Percentiles rank a stretch among this genome's conserved stretches.
Conservation (phyloP, 2,329 filamentous ascomycete species). For the Exophiala mesophila region DNA sequence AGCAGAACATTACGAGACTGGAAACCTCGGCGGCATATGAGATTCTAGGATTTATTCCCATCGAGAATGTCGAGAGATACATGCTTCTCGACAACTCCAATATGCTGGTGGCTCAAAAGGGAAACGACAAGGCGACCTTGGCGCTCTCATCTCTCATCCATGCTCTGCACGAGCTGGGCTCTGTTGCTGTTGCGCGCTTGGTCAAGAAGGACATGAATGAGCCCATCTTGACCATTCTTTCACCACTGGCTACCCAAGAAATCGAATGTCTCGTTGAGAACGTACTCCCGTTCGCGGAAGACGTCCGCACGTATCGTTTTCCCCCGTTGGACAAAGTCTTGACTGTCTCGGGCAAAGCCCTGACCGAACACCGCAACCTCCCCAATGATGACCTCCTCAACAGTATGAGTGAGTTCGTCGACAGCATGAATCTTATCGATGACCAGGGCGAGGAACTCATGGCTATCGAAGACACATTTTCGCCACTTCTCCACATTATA, state of each 20-base stretch:
- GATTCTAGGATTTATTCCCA: conserved; percentile 80
- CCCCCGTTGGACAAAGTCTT: conserved; percentile 82
- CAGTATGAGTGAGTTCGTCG: conserved; percentile 87
- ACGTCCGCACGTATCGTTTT: conserved; percentile 84
- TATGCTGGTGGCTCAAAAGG: conserved; percentile 69
- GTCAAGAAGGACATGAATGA: conserved; percentile 79
- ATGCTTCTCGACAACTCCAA: conserved; percentile 78
- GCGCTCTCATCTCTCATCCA: conserved; percentile 86
- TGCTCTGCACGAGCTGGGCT: conserved; percentile 76
- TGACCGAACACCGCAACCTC: conserved; percentile 78
- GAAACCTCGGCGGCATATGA: conserved; percentile 71
- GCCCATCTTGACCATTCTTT: conserved; percentile 70
- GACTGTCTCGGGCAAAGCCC: conserved; percentile 74
- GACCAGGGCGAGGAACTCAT: conserved; percentile 70
- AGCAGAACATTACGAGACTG: conserved; percentile 82
- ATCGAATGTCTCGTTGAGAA: conserved; percentile 85
- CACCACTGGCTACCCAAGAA: conserved; percentile 71
- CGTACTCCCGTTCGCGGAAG: conserved; percentile 87
- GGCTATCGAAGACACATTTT: conserved; percentile 74
- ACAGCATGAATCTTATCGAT: conserved; percentile 80
- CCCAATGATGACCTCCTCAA: conserved; percentile 68
- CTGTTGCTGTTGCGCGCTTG: conserved; percentile 79
- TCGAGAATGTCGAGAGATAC: conserved; percentile 70
- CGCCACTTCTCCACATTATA: conserved; percentile 80
- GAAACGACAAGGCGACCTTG: conserved; percentile 75